Evolutionary conservation across 345 rosid species (phyloP), one percentile per base, ranked within the genome.

Genomic region (Zanthoxylum bungeanum): DNA sequence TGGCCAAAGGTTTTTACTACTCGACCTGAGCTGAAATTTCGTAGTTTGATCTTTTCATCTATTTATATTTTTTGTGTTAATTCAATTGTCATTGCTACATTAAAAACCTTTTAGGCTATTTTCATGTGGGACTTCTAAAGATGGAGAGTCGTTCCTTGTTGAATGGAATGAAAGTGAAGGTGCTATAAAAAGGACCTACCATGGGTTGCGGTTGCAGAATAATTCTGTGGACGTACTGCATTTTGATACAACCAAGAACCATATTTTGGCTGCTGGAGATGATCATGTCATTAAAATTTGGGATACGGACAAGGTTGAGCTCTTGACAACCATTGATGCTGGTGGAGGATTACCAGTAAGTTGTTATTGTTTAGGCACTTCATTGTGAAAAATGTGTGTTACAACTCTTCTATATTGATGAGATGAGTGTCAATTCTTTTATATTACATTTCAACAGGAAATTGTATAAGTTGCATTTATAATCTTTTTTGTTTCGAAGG

Each of bases 331-430:
- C 52, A 65, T 75, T 10, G 75, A 84, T 60, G 83, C 75, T 17
- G 83, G 57, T 40, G 85, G 84, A 69, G 74, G 44, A 69, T 47
- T 84, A 36, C 81, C 87, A 9, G 87, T 84, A 76, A 81, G 81
- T 78, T 67, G 33, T 51, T 60, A 24, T 68, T n/a, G 27, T 37
- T 61, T 27, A 39, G 30, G 27, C 6, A 55, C 42, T 47, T 67
- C 31, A 17, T 12, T 33, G 47, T 53, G 36, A n/a, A 9, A 61
- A 8, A 59, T 9, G 7, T 62, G 21, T 46, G 52, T 19, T 2
- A 16, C 52, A n/a, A n/a, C n/a, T n/a, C n/a, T n/a, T n/a, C n/a
- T 42, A 9, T 42, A 30, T 64, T 58, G 39, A 9, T 22, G 28
- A 39, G 59, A 71, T 21, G 53, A 30, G 25, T 36, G 24, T 46